phyloP scores from a whole-genome alignment of 371 early-diverging fungal species.

The Rhizopus delemar region DNA sequence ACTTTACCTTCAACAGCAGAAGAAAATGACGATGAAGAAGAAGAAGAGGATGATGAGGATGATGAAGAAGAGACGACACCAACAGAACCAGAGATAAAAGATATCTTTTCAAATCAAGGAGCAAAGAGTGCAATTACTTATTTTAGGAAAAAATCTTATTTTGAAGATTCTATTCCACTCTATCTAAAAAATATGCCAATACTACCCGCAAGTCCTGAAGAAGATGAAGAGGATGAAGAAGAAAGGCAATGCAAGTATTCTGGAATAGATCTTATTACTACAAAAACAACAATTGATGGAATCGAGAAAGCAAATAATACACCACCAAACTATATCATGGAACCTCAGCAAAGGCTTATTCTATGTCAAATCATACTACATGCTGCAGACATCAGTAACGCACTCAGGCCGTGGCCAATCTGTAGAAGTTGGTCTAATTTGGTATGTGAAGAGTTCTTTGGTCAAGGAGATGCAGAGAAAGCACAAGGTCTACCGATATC shows the following conservation, averaged over 20 bases:
- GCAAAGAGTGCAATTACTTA: slow-evolving; percentile 42
- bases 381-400: slow-evolving; percentile 88
- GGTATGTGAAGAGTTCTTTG: slow-evolving; percentile 82
- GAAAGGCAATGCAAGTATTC: slow-evolving; percentile 4
- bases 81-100: slow-evolving; percentile 23
- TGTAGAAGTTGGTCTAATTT: slow-evolving; percentile 86
- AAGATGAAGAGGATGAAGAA: slow-evolving; percentile 20
- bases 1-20: slow-evolving; percentile 25
- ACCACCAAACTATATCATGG: slow-evolving; percentile 28
- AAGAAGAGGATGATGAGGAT: neutral
- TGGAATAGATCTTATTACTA: slow-evolving; percentile 14
- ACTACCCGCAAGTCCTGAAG: slow-evolving; percentile 26
- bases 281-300: slow-evolving; percentile 5
- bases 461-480: slow-evolving; percentile 85
- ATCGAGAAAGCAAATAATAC: slow-evolving; percentile 11
- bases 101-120: slow-evolving; percentile 42
- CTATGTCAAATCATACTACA: slow-evolving; percentile 76
- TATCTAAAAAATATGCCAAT: slow-evolving; percentile 17
- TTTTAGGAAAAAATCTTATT: slow-evolving; percentile 34
- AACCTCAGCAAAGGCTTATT: slow-evolving; percentile 41
- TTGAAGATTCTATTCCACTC: slow-evolving; percentile 27
- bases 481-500: slow-evolving; percentile 72
- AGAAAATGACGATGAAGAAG: slow-evolving; percentile 26
- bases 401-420: slow-evolving; percentile 80
- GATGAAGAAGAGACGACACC: slow-evolving; percentile 11